Evolutionary conservation across 495 filamentous ascomycete species (phyloP), one percentile per base, ranked within the genome.

Genomic region (Staphylotrichum tortipilum): DNA sequence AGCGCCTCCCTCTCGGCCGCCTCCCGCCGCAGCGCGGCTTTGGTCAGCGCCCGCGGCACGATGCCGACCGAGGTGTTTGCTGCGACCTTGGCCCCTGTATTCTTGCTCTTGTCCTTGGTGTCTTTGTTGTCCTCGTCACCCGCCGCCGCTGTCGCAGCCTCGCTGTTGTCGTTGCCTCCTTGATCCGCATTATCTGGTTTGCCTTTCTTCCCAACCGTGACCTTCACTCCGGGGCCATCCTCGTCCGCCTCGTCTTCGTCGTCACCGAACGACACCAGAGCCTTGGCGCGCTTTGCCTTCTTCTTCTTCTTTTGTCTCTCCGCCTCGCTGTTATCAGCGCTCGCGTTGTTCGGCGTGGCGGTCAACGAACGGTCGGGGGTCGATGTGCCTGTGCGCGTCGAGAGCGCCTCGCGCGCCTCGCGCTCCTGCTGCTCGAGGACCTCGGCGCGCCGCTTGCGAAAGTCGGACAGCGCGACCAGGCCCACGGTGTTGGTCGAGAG

Each of bases 361-460:
- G 67, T 64, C 24, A 54, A 56, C 5, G 67, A 69, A 22, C 65
- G 64, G 42, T 72, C 68, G 3, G 70, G 67, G 0, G 68, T 66
- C 23, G 67, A 59, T 9, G 55, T 22, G 53, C 42, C 30, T 61
- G 58, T 43, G 73, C 67, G 10, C 2, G 76, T 76, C 1, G 74
- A 58, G n/a, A 76, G 66, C 50, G 80, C 77, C 39, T 79, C 78
- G 56, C 88, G 81, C 3, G 83, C 84, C 63, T 92, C 88, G 49
- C 86, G 78, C 57, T 89, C 85, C 62, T 90, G 91, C 61, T 88
- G 86, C 67, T 97, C 92, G 26, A 94, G 72, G 23, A 90, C 88
- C 66, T 98, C 88, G 55, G 89, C 91, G 66, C 92, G 89, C 33
- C 92, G 83, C 68, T 98, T 97, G 66, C 92, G 89, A 71, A 96